Conservation (phyloP, 2,329 filamentous ascomycete species). For the Stachybotrys echinatus region DNA sequence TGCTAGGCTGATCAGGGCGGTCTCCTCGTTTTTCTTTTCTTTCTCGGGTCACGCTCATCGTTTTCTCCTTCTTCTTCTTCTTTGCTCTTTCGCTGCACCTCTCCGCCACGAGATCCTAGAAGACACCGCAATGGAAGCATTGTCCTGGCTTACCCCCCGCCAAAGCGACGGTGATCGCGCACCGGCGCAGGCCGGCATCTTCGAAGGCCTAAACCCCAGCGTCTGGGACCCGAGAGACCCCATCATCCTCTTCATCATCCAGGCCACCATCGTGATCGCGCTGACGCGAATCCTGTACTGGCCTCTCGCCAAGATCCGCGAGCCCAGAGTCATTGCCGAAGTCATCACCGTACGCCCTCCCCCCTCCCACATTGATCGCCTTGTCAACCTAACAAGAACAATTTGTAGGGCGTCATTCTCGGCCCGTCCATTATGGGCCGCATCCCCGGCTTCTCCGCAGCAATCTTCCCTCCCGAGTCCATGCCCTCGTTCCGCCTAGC, state of each 20-base stretch:
- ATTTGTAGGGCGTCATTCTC: slow-evolving; percentile 76
- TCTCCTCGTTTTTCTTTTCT: no score
- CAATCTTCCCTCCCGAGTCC: slow-evolving; percentile 72
- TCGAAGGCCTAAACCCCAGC: slow-evolving; percentile 9
- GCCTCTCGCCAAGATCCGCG: slow-evolving; percentile 54
- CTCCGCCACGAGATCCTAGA: no score
- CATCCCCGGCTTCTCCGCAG: slow-evolving; percentile 69
- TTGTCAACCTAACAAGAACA: no score
- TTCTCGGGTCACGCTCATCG: no score
- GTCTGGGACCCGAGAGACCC: slow-evolving; percentile 9
- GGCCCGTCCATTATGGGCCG: slow-evolving; percentile 85
- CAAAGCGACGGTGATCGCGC: slow-evolving; percentile 1
- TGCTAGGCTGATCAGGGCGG: no score
- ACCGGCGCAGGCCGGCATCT: slow-evolving; percentile 9
- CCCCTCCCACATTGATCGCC: no score
- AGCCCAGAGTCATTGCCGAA: slow-evolving; percentile 79
- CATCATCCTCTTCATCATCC: slow-evolving; percentile 10
- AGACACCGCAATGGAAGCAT: no score
- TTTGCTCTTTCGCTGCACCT: no score
- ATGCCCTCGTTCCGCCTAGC: slow-evolving; percentile 72
- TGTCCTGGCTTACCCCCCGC: not conserved
- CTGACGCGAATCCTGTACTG: no score
- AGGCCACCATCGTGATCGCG: slow-evolving; percentile 9
- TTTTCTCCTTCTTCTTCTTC: no score
- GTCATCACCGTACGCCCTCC: slow-evolving; percentile 65